Conservation (phyloP, 192 early-diverging fungal species). For the Backusella tarrabulga region DNA sequence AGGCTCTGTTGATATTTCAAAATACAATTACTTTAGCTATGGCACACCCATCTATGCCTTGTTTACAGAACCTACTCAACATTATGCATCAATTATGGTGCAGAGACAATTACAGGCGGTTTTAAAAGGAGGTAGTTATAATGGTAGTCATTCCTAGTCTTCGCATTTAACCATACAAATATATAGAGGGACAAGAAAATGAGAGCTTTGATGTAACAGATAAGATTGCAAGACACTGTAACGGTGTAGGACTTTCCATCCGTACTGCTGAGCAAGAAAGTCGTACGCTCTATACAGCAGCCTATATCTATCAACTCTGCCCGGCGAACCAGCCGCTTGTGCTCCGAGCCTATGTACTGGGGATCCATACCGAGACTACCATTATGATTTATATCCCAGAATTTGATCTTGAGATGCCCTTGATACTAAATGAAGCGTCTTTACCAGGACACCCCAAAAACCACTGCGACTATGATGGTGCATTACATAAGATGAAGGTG, state of each 20-base stretch:
- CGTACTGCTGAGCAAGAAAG: neutral
- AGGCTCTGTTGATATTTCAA: slow-evolving; percentile 16
- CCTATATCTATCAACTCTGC: slow-evolving; percentile 1
- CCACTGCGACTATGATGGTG: neutral
- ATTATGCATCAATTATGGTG: slow-evolving; percentile 5
- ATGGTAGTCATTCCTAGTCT: neutral
- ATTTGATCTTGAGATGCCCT: neutral
- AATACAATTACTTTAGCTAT: slow-evolving; percentile 13
- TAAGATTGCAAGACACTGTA: slow-evolving; percentile 7
- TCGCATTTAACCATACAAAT: neutral
- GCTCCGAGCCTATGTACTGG: neutral
- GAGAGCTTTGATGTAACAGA: slow-evolving; percentile 3
- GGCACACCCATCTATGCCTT: slow-evolving; percentile 9
- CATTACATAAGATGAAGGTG: neutral
- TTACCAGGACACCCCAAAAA: neutral
- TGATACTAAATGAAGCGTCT: neutral
- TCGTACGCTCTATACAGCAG: slow-evolving; percentile 3
- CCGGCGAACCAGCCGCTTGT: neutral
- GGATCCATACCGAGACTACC: neutral
- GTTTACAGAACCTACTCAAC: neutral
- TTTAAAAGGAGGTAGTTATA: neutral
- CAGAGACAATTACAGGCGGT: neutral
- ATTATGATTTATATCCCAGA: neutral
- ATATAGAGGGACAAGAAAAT: neutral
- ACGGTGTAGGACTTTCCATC: neutral